Evolutionary conservation across 2,329 filamentous ascomycete genomes (phyloP).

Genomic region (Fusarium redolens): DNA sequence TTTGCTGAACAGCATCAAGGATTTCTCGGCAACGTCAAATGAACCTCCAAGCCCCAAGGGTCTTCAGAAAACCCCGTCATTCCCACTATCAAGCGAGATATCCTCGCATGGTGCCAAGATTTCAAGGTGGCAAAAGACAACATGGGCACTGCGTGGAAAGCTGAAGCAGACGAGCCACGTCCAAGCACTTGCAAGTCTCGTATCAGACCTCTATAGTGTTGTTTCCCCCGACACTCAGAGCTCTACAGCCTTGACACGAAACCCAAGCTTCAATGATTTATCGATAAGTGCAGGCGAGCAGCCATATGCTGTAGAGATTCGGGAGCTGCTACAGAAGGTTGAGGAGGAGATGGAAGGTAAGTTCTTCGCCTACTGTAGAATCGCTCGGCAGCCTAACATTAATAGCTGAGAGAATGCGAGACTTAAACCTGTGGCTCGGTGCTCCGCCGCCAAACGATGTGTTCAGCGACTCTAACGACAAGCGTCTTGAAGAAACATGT

Average conservation of each 20-base stretch:
- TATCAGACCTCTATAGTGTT: background rate
- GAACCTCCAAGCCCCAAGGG: rapidly evolving
- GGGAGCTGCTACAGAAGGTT: background rate
- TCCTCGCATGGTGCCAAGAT: rapidly evolving
- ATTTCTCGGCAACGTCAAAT: rapidly evolving
- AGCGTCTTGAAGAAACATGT: background rate
- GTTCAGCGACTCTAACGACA: background rate
- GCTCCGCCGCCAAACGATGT: rapidly evolving
- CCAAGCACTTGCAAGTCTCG: background rate
- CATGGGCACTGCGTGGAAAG: background rate
- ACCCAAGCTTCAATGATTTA: background rate
- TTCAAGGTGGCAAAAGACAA: background rate
- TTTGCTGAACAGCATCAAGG: background rate
- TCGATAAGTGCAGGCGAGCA: rapidly evolving
- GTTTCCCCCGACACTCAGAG: rapidly evolving
- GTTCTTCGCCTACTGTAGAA: rapidly evolving
- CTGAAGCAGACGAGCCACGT: background rate
- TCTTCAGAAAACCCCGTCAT: background rate
- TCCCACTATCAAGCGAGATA: rapidly evolving
- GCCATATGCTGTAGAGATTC: background rate
- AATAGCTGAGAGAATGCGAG: background rate
- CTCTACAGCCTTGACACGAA: background rate
- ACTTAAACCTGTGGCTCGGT: rapidly evolving
- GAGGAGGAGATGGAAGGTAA: background rate
- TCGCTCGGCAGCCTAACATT: rapidly evolving